These are phyloP conservation scores for Amanita exitialis DNA, from an alignment of 768 basidiomycete species.

Conservation along the genomic window DNA sequence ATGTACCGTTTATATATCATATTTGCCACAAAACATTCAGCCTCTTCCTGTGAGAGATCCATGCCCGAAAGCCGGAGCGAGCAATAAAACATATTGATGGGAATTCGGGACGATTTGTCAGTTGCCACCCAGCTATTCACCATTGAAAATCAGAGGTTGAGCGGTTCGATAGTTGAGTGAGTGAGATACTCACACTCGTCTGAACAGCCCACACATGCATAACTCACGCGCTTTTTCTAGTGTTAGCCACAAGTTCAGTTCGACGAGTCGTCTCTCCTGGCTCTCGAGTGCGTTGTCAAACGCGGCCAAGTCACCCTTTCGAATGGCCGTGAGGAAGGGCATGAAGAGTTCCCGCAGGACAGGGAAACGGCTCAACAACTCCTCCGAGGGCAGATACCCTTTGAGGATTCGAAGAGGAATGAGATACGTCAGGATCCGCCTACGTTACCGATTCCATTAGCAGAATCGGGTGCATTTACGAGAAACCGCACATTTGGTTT, in stretches of 20 bases:
- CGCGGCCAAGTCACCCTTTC: conserved; percentile 61
- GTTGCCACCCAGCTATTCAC: conserved; percentile 65
- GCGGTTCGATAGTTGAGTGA: not conserved
- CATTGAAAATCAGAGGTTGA: not conserved
- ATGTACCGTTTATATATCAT: conserved; percentile 93
- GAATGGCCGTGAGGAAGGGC: conserved; percentile 77
- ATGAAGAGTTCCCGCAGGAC: conserved; percentile 60
- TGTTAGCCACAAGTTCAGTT: conserved; percentile 78
- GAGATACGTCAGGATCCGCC: conserved; percentile 85
- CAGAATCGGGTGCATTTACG: not conserved
- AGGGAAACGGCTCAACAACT: conserved; percentile 65
- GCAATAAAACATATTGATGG: conserved; percentile 72
- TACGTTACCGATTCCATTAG: conserved; percentile 19
- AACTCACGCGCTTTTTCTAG: conserved; percentile 85
- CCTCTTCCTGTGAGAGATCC: conserved; percentile 67
- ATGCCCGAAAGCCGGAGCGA: conserved; percentile 64
- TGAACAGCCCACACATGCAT: conserved; percentile 76
- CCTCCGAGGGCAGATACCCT: conserved; percentile 73
- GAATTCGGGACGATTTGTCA: conserved; percentile 67
- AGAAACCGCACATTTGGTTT: conserved; percentile 68
- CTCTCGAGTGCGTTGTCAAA: conserved; percentile 74
- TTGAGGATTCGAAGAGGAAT: conserved; percentile 83
- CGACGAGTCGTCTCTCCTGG: conserved; percentile 67
- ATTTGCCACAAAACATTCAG: conserved; percentile 89
- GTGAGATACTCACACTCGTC: conserved; percentile 47